A percentile compares a stretch with the other conserved stretches of the same genome.
These are phyloP conservation scores for Exophiala bonariae DNA, from an alignment of 2,329 filamentous ascomycete genomes.

Conservation along the genomic window DNA sequence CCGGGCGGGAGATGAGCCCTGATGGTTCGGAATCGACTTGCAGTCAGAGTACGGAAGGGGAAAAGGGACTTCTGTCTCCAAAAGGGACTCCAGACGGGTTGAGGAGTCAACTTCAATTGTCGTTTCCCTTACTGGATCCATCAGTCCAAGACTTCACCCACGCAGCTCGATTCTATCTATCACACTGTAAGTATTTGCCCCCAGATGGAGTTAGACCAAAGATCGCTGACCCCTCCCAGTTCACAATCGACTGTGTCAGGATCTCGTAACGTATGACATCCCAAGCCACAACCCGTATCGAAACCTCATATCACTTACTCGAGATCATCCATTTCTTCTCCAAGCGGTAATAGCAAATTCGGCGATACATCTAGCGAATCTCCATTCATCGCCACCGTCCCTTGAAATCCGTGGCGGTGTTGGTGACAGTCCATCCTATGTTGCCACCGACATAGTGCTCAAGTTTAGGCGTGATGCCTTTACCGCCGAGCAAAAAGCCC, in stretches of 20 bases:
- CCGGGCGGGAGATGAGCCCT: not conserved
- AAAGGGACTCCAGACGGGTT: not conserved
- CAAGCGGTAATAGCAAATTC: slow-evolving; percentile 1
- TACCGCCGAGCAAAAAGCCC: not conserved
- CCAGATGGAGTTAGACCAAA: not conserved
- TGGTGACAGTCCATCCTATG: not conserved
- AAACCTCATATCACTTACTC: not conserved
- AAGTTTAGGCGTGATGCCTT: not conserved
- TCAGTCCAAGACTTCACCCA: not conserved
- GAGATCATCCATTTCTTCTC: not conserved
- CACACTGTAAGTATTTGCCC: not conserved
- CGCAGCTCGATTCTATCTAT: not conserved
- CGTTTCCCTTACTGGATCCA: not conserved
- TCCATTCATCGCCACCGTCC: not conserved
- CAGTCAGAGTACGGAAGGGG: not conserved
- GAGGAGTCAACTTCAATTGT: not conserved
- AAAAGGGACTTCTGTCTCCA: not conserved
- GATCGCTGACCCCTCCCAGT: not conserved
- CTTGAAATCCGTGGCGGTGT: not conserved
- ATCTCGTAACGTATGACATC: not conserved
- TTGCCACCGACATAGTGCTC: not conserved
- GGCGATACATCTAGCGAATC: slow-evolving; percentile 1
- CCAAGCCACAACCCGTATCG: slow-evolving; percentile 3
- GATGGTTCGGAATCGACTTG: not conserved
- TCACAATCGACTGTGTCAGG: not conserved